Evolutionary conservation across 2,329 filamentous ascomycete genomes (phyloP).

Genomic region (Claviceps sp.): DNA sequence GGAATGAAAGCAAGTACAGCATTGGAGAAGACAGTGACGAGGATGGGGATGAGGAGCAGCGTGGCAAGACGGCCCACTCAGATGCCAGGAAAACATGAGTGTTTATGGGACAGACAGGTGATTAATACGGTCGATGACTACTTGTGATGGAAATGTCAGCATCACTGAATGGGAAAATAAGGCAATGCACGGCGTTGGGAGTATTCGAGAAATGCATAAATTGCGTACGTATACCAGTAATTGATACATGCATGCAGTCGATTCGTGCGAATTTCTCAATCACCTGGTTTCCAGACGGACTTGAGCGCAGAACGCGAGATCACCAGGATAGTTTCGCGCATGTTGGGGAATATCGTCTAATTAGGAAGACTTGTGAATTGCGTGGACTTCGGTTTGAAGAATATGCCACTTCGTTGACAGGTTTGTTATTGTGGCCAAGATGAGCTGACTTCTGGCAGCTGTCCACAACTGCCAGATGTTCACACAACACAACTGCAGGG

Average conservation of each 20-base stretch:
- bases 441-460: not conserved
- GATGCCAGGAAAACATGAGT: not conserved
- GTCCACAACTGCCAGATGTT: not conserved
- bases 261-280: no score
- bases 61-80: slow-evolving; percentile 1
- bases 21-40: slow-evolving; percentile 45
- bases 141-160: not conserved
- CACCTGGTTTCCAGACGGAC: not conserved
- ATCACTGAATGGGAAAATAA: not conserved
- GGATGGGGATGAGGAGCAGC: slow-evolving; percentile 16
- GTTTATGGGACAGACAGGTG: not conserved
- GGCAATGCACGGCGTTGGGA: slow-evolving; percentile 1
- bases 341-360: no score
- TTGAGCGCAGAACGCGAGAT: not conserved
- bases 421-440: not conserved
- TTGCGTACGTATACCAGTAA: not conserved
- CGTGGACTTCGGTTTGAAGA: no score
- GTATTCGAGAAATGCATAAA: not conserved
- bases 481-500: no score
- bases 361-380: no score
- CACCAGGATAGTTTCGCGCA: no score
- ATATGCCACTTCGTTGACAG: not conserved
- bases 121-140: not conserved
- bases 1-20: slow-evolving; percentile 36
- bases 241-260: not conserved